Evolutionary conservation across 495 filamentous ascomycete species (phyloP).

Genomic region (Bryoglossum gracile): DNA sequence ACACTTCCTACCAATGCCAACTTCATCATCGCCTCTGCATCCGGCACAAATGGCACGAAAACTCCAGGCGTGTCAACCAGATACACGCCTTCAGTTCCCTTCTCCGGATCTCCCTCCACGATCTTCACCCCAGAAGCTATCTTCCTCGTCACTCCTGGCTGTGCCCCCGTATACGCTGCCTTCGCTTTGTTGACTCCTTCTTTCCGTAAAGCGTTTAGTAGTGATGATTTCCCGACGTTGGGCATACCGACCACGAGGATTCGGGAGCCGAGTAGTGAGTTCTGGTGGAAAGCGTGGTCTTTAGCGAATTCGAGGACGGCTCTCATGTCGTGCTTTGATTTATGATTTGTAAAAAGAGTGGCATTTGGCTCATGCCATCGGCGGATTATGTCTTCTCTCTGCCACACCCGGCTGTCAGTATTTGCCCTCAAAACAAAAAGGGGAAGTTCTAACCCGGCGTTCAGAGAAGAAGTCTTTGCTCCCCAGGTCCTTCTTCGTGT

Average conservation of each 20-base stretch:
- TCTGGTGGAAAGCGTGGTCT: slow-evolving; percentile 34
- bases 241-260: slow-evolving; percentile 94
- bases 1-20: slow-evolving; percentile 84
- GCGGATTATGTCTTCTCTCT: slow-evolving; percentile 46
- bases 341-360: slow-evolving; percentile 50
- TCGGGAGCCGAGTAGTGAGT: slow-evolving; percentile 61
- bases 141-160: slow-evolving; percentile 87
- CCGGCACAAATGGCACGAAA: slow-evolving; percentile 83
- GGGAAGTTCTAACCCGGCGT: slow-evolving; percentile 25
- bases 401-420: slow-evolving; percentile 2
- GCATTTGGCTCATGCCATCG: slow-evolving; percentile 49
- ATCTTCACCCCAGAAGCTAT: slow-evolving; percentile 80
- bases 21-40: slow-evolving; percentile 85
- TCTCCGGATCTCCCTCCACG: slow-evolving; percentile 25
- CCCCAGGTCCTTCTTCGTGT: slow-evolving; percentile 79
- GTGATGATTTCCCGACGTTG: slow-evolving; percentile 86
- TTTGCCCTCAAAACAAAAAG: slow-evolving; percentile 21
- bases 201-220: slow-evolving; percentile 78
- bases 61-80: slow-evolving; percentile 65
- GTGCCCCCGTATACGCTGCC: slow-evolving; percentile 71
- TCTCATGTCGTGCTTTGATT: slow-evolving; percentile 22
- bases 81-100: slow-evolving; percentile 32
- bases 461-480: slow-evolving; percentile 27
- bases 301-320: slow-evolving; percentile 50
- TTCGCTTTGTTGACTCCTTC: slow-evolving; percentile 58